Percentiles rank a stretch among this genome's conserved stretches.
Conservation (phyloP, 805 yeast genomes). For the Priceomyces haplophilus region DNA sequence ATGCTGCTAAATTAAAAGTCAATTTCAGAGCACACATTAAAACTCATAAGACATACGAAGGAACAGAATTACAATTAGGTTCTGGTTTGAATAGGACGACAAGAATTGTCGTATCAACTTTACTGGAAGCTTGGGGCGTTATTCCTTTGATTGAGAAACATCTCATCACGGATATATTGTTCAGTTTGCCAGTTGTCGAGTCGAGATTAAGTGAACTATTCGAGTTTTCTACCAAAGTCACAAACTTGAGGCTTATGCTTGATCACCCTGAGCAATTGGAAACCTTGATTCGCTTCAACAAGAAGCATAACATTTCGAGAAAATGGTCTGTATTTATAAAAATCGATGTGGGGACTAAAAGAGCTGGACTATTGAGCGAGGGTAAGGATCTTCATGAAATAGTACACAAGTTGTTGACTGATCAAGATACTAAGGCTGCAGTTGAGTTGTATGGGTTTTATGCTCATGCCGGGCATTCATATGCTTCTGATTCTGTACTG, state of each 20-base stretch:
- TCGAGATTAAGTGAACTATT: constrained; percentile 49
- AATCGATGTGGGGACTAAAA: constrained; percentile 64
- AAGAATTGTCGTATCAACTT: constrained; percentile 64
- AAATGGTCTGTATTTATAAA: constrained; percentile 68
- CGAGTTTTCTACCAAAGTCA: constrained; percentile 39
- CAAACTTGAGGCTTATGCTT: constrained; percentile 52
- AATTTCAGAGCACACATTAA: constrained; percentile 70
- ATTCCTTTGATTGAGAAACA: constrained; percentile 39
- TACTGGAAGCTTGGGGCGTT: constrained; percentile 61
- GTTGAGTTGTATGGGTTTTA: constrained; percentile 64
- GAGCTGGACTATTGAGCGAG: constrained; percentile 56
- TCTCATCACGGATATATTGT: constrained; percentile 29
- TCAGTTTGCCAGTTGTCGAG: constrained; percentile 45
- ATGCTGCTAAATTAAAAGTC: constrained; percentile 36
- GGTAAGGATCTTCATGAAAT: constrained; percentile 34
- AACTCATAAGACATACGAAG: constrained; percentile 69
- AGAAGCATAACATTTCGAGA: constrained; percentile 16
- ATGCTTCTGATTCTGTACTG: constrained; percentile 42
- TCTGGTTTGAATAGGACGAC: constrained; percentile 34
- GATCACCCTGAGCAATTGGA: constrained; percentile 60
- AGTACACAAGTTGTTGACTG: constrained; percentile 26
- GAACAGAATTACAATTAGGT: constrained; percentile 51
- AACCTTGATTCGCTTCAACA: constrained; percentile 38
- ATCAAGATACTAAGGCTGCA: constrained; percentile 20
- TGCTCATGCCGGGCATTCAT: constrained; percentile 79